phyloP scores from a whole-genome alignment of 306 rosid genomes.

The Malus sieversii region DNA sequence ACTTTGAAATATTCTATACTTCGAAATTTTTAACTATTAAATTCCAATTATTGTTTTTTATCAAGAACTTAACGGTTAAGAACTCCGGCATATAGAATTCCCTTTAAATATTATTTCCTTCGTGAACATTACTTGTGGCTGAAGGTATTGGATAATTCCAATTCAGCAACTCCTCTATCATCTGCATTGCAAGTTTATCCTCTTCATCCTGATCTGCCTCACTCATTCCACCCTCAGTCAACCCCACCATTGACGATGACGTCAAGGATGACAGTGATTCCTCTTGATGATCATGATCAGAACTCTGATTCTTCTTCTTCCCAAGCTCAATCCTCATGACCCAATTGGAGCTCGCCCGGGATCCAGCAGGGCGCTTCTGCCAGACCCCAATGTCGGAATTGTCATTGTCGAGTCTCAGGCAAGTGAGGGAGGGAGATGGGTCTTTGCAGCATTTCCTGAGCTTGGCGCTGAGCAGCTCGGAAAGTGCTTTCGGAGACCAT shows the following conservation, averaged over 20 bases:
- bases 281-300: neutral
- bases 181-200: constrained; percentile 76
- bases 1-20: neutral
- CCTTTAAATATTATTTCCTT: neutral
- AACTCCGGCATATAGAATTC: neutral
- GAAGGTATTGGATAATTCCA: constrained; percentile 53
- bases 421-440: constrained; percentile 90
- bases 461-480: constrained; percentile 82
- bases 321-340: constrained; percentile 93
- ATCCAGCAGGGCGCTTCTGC: constrained; percentile 78
- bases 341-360: constrained; percentile 75
- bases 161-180: constrained; percentile 90
- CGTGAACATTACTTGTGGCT: constrained; percentile 16
- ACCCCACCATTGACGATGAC: neutral
- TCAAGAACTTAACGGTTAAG: neutral
- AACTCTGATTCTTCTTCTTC: constrained; percentile 23
- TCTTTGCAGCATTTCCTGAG: constrained; percentile 76
- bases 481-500: constrained; percentile 67
- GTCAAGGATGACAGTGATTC: neutral
- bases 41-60: too few relatives aligned
- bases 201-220: constrained; percentile 31
- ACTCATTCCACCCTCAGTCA: neutral
- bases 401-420: constrained; percentile 83
- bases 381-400: constrained; percentile 94
- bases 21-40: neutral